phyloP scores from a whole-genome alignment of 805 yeast species.

The Wickerhamomyces sydowiorum region DNA sequence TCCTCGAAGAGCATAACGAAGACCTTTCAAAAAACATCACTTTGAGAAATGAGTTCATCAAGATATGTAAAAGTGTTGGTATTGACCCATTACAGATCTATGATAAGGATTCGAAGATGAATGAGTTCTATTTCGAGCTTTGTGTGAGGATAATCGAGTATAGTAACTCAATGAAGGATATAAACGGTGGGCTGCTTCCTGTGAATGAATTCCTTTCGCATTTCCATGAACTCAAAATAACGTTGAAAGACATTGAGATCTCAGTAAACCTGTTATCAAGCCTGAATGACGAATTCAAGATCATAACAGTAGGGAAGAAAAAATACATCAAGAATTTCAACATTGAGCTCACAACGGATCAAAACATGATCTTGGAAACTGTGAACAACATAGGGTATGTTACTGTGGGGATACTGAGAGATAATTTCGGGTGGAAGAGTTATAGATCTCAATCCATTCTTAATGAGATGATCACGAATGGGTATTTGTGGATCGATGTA shows the following conservation, averaged over 20 bases:
- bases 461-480: slow-evolving; percentile 75
- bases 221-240: slow-evolving; percentile 26
- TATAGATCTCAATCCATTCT: slow-evolving; percentile 57
- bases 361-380: slow-evolving; percentile 63
- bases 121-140: slow-evolving; percentile 60
- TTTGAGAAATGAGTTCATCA: slow-evolving; percentile 65
- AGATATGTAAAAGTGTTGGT: slow-evolving; percentile 74
- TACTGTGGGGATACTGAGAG: slow-evolving; percentile 54
- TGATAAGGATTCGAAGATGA: slow-evolving; percentile 23
- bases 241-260: slow-evolving; percentile 47
- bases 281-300: slow-evolving; percentile 68
- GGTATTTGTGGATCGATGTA: slow-evolving; percentile 81
- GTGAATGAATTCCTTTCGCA: slow-evolving; percentile 44
- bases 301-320: slow-evolving; percentile 48
- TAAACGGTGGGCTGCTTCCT: slow-evolving; percentile 80
- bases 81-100: slow-evolving; percentile 65
- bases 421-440: slow-evolving; percentile 71
- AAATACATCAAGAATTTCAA: slow-evolving; percentile 53
- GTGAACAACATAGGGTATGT: slow-evolving; percentile 78
- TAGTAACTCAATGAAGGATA: slow-evolving; percentile 60
- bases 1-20: slow-evolving; percentile 64
- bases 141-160: slow-evolving; percentile 72
- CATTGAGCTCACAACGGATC: slow-evolving; percentile 61
- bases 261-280: slow-evolving; percentile 47
- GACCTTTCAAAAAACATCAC: slow-evolving; percentile 61